phyloP scores from a whole-genome alignment of 805 yeast genomes.

The Kodamaea sagamina region DNA sequence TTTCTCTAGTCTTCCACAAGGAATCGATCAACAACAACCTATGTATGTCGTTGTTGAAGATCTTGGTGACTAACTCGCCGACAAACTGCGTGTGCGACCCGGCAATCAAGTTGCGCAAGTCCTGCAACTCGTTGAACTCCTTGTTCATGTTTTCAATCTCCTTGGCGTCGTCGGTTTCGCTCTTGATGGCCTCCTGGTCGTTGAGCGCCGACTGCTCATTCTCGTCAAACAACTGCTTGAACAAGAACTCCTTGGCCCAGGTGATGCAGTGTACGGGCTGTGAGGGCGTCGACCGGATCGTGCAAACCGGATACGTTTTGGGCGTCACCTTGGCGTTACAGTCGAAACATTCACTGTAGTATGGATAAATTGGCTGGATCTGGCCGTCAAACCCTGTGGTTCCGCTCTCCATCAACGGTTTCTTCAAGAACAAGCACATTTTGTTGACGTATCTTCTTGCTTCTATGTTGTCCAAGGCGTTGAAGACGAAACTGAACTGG shows the following conservation, averaged over 20 bases:
- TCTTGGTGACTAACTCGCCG: constrained; percentile 53
- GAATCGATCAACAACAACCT: constrained; percentile 69
- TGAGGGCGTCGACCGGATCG: constrained; percentile 94
- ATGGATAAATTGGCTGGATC: constrained; percentile 86
- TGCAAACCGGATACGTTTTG: constrained; percentile 91
- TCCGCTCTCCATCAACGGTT: constrained; percentile 88
- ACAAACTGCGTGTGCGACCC: constrained; percentile 30
- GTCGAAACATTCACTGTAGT: constrained; percentile 86
- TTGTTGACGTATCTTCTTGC: constrained; percentile 90
- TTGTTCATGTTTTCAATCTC: constrained; percentile 64
- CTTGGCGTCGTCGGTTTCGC: constrained; percentile 62
- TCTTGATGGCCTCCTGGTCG: constrained; percentile 25
- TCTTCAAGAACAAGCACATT: constrained; percentile 70
- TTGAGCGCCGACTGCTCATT: constrained; percentile 19
- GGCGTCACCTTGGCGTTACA: constrained; percentile 88
- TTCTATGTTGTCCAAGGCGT: constrained; percentile 91
- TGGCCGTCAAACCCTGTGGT: constrained; percentile 96
- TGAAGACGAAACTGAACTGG: constrained; percentile 77
- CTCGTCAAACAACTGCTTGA: constrained; percentile 74
- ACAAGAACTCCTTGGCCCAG: constrained; percentile 94
- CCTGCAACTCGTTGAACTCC: constrained; percentile 66
- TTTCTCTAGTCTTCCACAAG: constrained; percentile 71
- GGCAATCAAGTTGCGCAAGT: constrained; percentile 27
- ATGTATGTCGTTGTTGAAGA: constrained; percentile 75
- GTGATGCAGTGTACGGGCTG: constrained; percentile 95